Percentiles rank a stretch among this genome's conserved stretches.
phyloP scores from a whole-genome alignment of 306 rosid genomes.

The Oxytropis ochrocephala region DNA sequence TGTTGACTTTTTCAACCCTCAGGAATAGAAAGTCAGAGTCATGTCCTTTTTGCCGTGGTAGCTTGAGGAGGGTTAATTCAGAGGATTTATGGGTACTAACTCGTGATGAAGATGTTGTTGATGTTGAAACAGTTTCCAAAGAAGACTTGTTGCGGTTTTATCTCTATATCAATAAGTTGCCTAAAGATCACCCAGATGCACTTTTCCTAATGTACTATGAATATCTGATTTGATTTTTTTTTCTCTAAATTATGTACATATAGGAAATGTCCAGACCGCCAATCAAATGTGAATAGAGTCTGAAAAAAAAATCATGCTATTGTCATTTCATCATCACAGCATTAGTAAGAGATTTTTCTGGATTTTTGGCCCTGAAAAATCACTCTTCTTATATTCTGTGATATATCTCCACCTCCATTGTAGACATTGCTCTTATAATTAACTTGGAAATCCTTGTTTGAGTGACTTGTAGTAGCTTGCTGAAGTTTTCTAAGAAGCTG shows the following conservation, averaged over 20 bases:
- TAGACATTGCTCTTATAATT: constrained; percentile 11
- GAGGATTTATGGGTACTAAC: constrained; percentile 97
- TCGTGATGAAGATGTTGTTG: constrained; percentile 80
- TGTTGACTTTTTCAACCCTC: constrained; percentile 10
- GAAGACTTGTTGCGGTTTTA: constrained; percentile 80
- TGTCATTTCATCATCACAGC: constrained; percentile 21
- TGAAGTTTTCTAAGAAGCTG: background rate
- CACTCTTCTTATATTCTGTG: constrained; percentile 5
- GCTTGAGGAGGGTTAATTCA: constrained; percentile 85
- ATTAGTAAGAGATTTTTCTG: constrained; percentile 31
- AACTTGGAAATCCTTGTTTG: constrained; percentile 11
- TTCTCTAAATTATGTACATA: constrained; percentile 56
- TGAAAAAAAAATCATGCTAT: background rate
- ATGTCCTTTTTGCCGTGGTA: constrained; percentile 94
- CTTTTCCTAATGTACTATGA: constrained; percentile 87
- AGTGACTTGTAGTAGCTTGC: constrained; percentile 1
- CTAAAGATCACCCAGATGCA: constrained; percentile 87
- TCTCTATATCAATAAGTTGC: constrained; percentile 80
- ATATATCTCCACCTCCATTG: constrained; percentile 25
- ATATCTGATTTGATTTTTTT: constrained; percentile 45
- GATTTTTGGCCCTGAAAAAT: constrained; percentile 26
- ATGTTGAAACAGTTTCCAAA: constrained; percentile 68
- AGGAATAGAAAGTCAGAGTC: constrained; percentile 85
- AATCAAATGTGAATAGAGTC: constrained; percentile 73
- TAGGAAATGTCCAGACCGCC: constrained; percentile 38